Evolutionary conservation across 192 early-diverging fungal species (phyloP).

Genomic region (Backusella liffmaniae): DNA sequence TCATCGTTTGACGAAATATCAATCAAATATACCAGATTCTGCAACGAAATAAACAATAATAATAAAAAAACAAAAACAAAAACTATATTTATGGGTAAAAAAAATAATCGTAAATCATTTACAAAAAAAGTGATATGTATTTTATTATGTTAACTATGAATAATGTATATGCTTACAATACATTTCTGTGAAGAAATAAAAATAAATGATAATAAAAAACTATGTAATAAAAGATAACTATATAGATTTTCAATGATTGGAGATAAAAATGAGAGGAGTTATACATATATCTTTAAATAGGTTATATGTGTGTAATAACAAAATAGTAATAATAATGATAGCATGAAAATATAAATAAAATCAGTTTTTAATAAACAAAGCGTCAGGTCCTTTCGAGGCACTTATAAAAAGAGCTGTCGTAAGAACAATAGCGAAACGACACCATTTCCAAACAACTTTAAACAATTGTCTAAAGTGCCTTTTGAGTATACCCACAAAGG

Average conservation of each 20-base stretch:
- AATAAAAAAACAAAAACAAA: neutral
- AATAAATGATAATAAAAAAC: neutral
- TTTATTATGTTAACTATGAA: neutral
- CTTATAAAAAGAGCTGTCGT: conserved; percentile 49
- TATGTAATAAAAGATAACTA: neutral
- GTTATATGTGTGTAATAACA: neutral
- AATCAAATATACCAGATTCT: neutral
- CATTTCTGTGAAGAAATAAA: neutral
- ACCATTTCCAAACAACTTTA: conserved; percentile 55
- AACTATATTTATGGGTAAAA: neutral
- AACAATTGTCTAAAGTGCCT: conserved; percentile 25
- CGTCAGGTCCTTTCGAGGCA: conserved; percentile 52
- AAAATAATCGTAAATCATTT: neutral
- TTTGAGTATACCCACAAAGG: conserved; percentile 22
- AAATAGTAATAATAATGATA: neutral
- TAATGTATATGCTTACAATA: neutral
- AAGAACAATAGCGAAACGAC: conserved; percentile 48
- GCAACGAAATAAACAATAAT: neutral
- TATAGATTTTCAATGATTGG: neutral
- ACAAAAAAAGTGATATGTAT: neutral
- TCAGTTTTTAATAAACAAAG: conserved; percentile 9
- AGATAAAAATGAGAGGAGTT: neutral
- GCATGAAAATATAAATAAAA: neutral
- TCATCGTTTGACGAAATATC: neutral
- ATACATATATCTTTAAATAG: neutral